Base-by-base conservation (phyloP, 805 yeast genomes). In the Cyberlindnera nakhonratchasimensis region DNA sequence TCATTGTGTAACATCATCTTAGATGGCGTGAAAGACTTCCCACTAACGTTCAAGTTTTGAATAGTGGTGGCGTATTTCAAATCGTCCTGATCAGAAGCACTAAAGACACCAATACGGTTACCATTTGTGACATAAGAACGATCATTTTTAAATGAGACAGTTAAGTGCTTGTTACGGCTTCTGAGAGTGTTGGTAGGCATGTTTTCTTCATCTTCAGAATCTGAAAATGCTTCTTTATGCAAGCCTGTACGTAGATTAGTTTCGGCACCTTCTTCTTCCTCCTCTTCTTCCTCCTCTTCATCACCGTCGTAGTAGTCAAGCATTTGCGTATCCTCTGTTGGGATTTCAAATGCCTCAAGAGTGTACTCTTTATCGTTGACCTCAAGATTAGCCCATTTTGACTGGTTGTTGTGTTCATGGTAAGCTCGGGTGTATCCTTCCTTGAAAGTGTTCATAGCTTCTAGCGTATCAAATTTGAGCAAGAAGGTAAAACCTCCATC, bases 81-180 rank as follows among this genome's bases (percentile, higher is more conserved):
- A 2, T 62, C 68, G 29, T 67, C 69, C 30, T 71, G 75, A 13
- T 67, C 72, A 26, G 72, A 74, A 16, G 80, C 74, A 53, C 73
- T 82, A 65, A 88, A 87, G 5, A 89, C 89, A 25, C 96, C 96
- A 42, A 89, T 67, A 50, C 77, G 78, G 59, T 86, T 68, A 13
- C 89, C 96, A 51, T 95, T 77, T 0, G 84, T 80, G 23, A 89
- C 90, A 59, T 75, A 89, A 1, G 95, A 75, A 26, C 93, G 71
- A 54, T 86, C 82, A 51, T 80, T 80, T 42, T 73, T 74, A 47
- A 66, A 75, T 1, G 95, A 90, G 8, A 87, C 80, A 1, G 85
- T 80, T 55, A 89, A 69, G 18, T 78, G 80, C 39, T 77, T 72
- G 58, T 88, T 88, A 37, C 67, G 67, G 13, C 71, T 74, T 40